Conservation (phyloP, 495 filamentous ascomycete species). For the Penicillium angulare region DNA sequence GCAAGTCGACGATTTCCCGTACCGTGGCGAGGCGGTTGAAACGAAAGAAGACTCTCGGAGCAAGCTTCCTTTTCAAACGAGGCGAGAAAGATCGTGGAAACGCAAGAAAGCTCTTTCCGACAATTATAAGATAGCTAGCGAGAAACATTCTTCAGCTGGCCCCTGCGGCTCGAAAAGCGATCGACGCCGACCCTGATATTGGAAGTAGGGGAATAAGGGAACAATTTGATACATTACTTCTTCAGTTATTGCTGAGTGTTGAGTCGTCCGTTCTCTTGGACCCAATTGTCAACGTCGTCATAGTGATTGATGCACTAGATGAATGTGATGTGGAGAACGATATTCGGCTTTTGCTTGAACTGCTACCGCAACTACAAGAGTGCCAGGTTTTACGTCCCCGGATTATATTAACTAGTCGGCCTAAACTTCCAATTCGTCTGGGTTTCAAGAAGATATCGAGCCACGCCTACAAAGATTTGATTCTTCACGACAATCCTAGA, state of each 20-base stretch:
- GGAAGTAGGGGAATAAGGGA: neutral
- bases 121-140: neutral
- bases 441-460: conserved; percentile 22
- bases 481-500: conserved; percentile 20
- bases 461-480: conserved; percentile 15
- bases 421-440: conserved; percentile 43
- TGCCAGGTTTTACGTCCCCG: conserved; percentile 14
- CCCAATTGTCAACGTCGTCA: conserved; percentile 16
- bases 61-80: neutral
- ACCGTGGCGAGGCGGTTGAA: neutral
- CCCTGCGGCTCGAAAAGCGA: neutral
- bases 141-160: neutral
- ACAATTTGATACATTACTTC: neutral
- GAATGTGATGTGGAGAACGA: conserved; percentile 46
- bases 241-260: neutral
- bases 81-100: neutral
- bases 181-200: neutral
- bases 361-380: conserved; percentile 22
- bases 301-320: conserved; percentile 54
- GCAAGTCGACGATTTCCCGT: neutral
- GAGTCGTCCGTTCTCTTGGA: neutral
- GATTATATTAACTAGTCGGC: conserved; percentile 41
- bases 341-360: conserved; percentile 32
- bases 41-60: neutral
- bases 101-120: neutral